Percentiles rank a stretch among this genome's conserved stretches.
Evolutionary conservation across 116 monocot species (phyloP).

Genomic region (Phalaenopsis hybrid): DNA sequence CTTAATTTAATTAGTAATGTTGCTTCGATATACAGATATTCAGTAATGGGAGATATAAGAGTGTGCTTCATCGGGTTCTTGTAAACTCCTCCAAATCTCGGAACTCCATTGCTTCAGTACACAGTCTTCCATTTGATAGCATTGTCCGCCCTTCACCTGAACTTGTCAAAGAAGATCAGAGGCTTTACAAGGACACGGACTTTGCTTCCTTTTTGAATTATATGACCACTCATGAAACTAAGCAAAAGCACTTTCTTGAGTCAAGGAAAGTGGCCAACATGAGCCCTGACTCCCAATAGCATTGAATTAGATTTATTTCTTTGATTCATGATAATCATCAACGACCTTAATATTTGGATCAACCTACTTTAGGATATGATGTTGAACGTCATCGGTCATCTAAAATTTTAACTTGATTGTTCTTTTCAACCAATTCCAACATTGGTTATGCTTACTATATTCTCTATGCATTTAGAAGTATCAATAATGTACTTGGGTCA

Average conservation of each 20-base stretch:
- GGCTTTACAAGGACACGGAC: slow-evolving; percentile 57
- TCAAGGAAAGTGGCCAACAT: slow-evolving; percentile 29
- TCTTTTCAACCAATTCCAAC: too few relatives aligned
- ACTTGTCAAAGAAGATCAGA: slow-evolving; percentile 33
- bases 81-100: slow-evolving; percentile 45
- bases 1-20: too few relatives aligned
- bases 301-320: too few relatives aligned
- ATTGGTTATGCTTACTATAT: too few relatives aligned
- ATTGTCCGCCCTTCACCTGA: slow-evolving; percentile 36
- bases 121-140: slow-evolving; percentile 52
- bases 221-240: slow-evolving; percentile 35
- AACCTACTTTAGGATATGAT: too few relatives aligned
- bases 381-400: too few relatives aligned
- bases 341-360: too few relatives aligned
- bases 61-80: slow-evolving; percentile 60
- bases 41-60: slow-evolving; percentile 85
- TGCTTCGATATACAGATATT: slow-evolving; percentile 43
- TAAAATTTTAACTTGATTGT: too few relatives aligned
- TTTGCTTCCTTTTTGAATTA: slow-evolving; percentile 53
- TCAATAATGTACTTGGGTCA: too few relatives aligned
- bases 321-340: too few relatives aligned
- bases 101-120: slow-evolving; percentile 57
- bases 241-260: slow-evolving; percentile 64
- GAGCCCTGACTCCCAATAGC: too few relatives aligned
- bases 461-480: too few relatives aligned